phyloP scores from a whole-genome alignment of 768 basidiomycete genomes.

The Leccinum imitatum region DNA sequence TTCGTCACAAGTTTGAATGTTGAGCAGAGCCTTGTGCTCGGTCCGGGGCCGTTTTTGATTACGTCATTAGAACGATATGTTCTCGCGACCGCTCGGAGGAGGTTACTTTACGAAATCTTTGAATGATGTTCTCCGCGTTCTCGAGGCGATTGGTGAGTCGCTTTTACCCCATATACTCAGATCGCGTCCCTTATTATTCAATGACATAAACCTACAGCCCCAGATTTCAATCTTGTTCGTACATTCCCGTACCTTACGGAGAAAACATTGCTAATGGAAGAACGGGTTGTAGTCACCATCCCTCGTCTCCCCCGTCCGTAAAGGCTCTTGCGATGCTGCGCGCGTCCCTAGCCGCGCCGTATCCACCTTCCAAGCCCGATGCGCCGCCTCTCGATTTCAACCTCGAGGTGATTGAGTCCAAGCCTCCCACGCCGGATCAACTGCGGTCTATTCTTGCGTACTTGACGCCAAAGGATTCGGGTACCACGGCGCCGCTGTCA shows the following conservation, averaged over 20 bases:
- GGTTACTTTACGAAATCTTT: background rate
- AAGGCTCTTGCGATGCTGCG: conserved; percentile 61
- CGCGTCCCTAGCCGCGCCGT: conserved; percentile 57
- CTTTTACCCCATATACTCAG: conserved; percentile 4
- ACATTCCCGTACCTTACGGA: conserved; percentile 5
- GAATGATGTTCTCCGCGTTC: conserved; percentile 34
- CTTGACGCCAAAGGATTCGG: conserved; percentile 35
- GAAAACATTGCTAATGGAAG: conserved; percentile 5
- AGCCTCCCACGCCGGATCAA: conserved; percentile 66
- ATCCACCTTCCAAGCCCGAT: conserved; percentile 50
- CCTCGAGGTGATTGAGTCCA: conserved; percentile 67
- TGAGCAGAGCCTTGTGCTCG: too few relatives aligned
- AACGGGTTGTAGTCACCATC: conserved; percentile 50
- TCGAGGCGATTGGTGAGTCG: conserved; percentile 34
- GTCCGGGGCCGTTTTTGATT: background rate
- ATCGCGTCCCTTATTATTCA: background rate
- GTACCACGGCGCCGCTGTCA: conserved; percentile 21
- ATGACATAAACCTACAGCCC: conserved; percentile 35
- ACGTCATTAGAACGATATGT: conserved; percentile 6
- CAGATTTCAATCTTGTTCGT: conserved; percentile 69
- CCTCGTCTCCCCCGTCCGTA: conserved; percentile 62
- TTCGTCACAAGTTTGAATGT: too few relatives aligned
- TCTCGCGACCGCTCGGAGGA: background rate
- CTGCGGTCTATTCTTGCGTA: conserved; percentile 66
- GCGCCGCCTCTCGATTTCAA: conserved; percentile 63